Base-by-base conservation (phyloP, 1,284 basidiomycete species). In the Grifola frondosa region DNA sequence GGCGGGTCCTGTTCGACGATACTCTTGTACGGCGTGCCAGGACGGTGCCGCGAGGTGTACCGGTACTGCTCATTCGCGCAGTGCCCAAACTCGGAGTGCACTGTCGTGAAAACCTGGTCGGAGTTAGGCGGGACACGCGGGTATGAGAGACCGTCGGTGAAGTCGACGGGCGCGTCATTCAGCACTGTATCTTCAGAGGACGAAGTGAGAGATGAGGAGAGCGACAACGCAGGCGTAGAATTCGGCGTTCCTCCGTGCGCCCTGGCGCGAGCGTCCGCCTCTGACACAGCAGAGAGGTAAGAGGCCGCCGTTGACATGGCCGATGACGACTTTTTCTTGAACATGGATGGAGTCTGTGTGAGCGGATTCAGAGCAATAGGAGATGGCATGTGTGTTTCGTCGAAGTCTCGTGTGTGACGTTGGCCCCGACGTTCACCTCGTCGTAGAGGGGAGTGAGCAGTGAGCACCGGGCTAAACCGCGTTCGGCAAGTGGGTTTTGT, bases 51-150 rank as follows among this genome's bases (percentile, higher is more conserved):
- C 0, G 87, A 88, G 12, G 72, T 76, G 56, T 81, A 78, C 15
- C 91, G 74, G 60, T 81, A 91, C 30, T 66, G 65, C 45, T 86
- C 77, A 58, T 91, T 82, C 11, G 77, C 77, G 57, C 89, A 92
- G 62, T 89, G 88, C 9, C 91, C 91, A 57, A 92, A 94, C 67
- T 94, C 91, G 26, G 86, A 79, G 67, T 94, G 91, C 26, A 87
- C 74, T 10, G 85, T 88, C 28, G 68, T 74, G 61, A 86, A 88
- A 22, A 84, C 74, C 59, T 88, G 82, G 57, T 85, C 81, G 0
- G 87, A 89, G 30, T 81, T 88, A 2, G 87, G 85, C 4, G 87
- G 81, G 15, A 68, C 67, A 37, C 66, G 58, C 19, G 86, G 84
- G 41, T 78, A 69, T 13, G 74, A 59, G 26, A 89, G 74, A 6